phyloP scores from a whole-genome alignment of 345 rosid species.

The Lepidium africanum region DNA sequence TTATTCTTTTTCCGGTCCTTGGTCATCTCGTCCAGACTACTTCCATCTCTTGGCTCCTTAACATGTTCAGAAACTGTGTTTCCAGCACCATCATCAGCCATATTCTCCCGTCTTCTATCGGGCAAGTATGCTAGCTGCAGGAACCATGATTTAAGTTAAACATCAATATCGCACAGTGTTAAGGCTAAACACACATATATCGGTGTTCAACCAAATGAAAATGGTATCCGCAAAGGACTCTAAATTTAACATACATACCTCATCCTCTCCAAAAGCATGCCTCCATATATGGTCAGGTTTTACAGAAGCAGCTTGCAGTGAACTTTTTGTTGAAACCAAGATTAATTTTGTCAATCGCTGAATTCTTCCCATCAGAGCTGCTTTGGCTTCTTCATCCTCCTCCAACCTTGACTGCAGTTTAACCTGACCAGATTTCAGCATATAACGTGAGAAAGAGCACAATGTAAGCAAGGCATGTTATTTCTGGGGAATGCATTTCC shows the following conservation, averaged over 20 bases:
- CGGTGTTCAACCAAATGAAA: not conserved
- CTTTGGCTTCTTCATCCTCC: constrained; percentile 99
- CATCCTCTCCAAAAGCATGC: constrained; percentile 70
- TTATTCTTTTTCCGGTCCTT: constrained; percentile 60
- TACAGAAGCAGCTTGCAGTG: constrained; percentile 60
- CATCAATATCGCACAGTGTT: constrained; percentile 6
- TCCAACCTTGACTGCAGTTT: constrained; percentile 95
- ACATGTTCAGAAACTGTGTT: constrained; percentile 56
- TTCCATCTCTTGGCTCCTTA: constrained; percentile 46
- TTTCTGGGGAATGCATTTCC: constrained; percentile 1
- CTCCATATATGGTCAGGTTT: constrained; percentile 63
- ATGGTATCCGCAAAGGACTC: not conserved
- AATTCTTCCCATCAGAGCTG: constrained; percentile 97
- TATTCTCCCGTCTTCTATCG: constrained; percentile 60
- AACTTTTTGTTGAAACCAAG: constrained; percentile 91
- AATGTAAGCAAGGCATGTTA: not conserved
- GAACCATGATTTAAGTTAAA: constrained; percentile 11
- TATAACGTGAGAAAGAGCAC: constrained; percentile 3
- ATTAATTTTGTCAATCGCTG: constrained; percentile 94
- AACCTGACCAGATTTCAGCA: constrained; percentile 93
- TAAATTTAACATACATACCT: constrained; percentile 38
- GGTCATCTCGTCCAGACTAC: constrained; percentile 56
- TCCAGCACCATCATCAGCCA: constrained; percentile 51
- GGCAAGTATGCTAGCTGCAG: constrained; percentile 42
- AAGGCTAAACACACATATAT: not conserved